Conservation (phyloP, 2,329 filamentous ascomycete species). For the Penicillium sp. region DNA sequence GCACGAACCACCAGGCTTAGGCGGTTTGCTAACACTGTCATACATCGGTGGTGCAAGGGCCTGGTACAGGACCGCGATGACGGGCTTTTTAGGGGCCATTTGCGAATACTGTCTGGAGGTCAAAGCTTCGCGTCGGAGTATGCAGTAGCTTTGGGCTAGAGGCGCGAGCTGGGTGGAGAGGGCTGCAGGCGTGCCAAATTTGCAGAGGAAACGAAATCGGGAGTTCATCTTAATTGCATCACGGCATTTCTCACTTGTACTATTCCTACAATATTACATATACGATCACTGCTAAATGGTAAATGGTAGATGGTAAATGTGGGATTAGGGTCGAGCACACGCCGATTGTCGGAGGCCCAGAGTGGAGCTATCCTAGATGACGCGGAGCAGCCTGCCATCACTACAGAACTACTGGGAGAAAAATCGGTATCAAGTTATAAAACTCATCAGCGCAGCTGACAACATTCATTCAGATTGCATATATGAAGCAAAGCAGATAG, state of each 20-base stretch:
- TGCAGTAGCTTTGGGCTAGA: neutral
- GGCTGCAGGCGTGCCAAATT: neutral
- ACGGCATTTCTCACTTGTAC: neutral
- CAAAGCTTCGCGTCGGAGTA: neutral
- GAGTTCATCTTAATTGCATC: neutral
- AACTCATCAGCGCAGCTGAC: neutral
- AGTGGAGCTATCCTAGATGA: neutral
- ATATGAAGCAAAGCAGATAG: neutral
- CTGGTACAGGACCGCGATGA: slow-evolving; percentile 54
- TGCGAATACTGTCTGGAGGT: neutral
- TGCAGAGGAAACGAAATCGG: neutral
- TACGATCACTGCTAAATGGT: too few species aligned
- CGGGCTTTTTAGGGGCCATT: slow-evolving; percentile 8
- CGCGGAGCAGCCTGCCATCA: neutral
- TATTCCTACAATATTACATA: too few species aligned
- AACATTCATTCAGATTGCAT: too few species aligned
- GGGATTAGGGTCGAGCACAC: slow-evolving; percentile 1
- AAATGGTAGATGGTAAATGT: neutral
- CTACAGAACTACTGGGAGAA: neutral
- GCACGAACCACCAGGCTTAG: slow-evolving; percentile 51
- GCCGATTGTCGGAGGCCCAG: slow-evolving; percentile 16
- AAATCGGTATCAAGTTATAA: neutral
- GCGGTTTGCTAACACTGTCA: slow-evolving; percentile 54
- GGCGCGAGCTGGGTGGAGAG: neutral
- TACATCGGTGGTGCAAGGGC: slow-evolving; percentile 53